Percentiles rank a stretch among this genome's conserved stretches.
Evolutionary conservation across 2,329 filamentous ascomycete genomes (phyloP).

Genomic region (Arthrobotrys sphaeroides): DNA sequence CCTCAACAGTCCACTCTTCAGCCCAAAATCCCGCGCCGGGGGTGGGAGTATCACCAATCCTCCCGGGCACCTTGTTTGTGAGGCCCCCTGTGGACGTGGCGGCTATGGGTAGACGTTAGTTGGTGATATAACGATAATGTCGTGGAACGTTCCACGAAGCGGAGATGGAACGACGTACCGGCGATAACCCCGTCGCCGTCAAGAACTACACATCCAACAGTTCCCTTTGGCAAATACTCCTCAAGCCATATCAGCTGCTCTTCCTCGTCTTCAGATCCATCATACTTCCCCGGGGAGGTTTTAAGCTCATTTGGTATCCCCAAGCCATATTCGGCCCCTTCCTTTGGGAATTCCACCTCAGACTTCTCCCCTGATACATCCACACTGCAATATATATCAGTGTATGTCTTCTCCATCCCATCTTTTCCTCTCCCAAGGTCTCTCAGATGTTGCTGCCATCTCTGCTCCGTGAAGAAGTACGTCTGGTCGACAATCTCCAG

Average conservation of each 20-base stretch:
- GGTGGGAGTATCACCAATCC: conserved; percentile 86
- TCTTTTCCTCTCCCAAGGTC: conserved; percentile 64
- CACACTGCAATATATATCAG: conserved; percentile 20
- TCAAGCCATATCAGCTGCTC: conserved; percentile 57
- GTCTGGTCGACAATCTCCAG: conserved; percentile 73
- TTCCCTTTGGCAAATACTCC: conserved; percentile 82
- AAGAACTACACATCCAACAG: conserved; percentile 81
- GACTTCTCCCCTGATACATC: conserved; percentile 17
- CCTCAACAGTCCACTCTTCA: conserved; percentile 73
- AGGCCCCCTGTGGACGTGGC: conserved; percentile 77
- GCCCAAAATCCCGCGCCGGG: conserved; percentile 90
- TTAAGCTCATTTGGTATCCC: conserved; percentile 59
- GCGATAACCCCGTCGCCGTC: conserved; percentile 80
- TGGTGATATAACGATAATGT: neutral
- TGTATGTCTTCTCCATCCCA: conserved; percentile 35
- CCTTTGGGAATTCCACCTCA: neutral
- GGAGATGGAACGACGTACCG: neutral
- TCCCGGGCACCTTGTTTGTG: conserved; percentile 86
- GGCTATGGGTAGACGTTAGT: conserved; percentile 57
- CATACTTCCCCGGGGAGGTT: conserved; percentile 63
- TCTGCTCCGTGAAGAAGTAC: conserved; percentile 81
- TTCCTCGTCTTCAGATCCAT: conserved; percentile 61
- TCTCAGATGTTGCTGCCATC: conserved; percentile 79
- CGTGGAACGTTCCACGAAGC: neutral
- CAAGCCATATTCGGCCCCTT: neutral